Evolutionary conservation across 2,329 filamentous ascomycete species (phyloP).

Genomic region (Botrytis sinoallii): DNA sequence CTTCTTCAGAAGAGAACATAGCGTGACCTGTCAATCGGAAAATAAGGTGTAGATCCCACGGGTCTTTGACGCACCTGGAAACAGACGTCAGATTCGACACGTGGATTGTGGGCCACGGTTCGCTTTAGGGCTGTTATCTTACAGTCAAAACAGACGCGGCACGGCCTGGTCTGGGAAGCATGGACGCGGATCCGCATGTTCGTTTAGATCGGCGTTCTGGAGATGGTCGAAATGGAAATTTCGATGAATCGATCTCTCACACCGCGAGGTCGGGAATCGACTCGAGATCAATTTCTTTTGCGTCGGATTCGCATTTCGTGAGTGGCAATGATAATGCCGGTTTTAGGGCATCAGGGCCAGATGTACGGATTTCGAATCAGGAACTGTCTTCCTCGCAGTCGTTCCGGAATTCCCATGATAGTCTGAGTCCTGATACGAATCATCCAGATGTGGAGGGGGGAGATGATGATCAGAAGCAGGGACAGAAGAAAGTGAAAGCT

Average conservation of each 20-base stretch:
- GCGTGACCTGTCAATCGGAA: slow-evolving; percentile 4
- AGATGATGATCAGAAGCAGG: background rate
- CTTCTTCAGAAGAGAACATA: background rate
- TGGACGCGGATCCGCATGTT: slow-evolving; percentile 7
- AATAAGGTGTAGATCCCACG: background rate
- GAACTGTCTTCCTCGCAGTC: background rate
- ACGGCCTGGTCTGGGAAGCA: slow-evolving; percentile 10
- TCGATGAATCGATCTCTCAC: background rate
- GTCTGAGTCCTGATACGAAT: background rate
- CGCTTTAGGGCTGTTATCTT: background rate
- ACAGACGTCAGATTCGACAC: background rate
- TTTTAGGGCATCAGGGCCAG: background rate
- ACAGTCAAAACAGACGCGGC: background rate
- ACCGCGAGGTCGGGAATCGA: background rate
- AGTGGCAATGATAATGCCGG: background rate
- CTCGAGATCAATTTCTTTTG: background rate
- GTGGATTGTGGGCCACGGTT: slow-evolving; percentile 10
- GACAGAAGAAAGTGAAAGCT: slow-evolving; percentile 17
- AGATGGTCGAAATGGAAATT: background rate
- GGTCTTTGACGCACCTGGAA: background rate
- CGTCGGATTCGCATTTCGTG: background rate
- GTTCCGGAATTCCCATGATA: background rate
- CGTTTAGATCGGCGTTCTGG: background rate
- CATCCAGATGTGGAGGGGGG: background rate
- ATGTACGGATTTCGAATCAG: background rate